Evolutionary conservation across 352 stramenopile genomes (phyloP), one percentile per base, ranked within the genome.

Genomic region (Hyaloperonospora arabidopsidis): DNA sequence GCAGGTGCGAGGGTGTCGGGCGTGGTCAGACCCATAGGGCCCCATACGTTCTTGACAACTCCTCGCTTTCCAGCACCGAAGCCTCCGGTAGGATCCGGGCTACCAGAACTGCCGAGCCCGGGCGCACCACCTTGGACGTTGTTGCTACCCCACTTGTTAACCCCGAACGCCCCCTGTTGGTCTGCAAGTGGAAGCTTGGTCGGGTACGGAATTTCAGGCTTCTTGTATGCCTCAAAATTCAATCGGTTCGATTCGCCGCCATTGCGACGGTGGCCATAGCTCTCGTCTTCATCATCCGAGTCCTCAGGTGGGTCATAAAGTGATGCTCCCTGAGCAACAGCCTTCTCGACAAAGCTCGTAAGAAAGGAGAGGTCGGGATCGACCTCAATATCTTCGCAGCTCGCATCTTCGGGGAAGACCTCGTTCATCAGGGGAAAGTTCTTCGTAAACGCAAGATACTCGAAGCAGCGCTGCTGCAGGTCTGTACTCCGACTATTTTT

Each of bases 391-490:
- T 97, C 91, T 51, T 96, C 87, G 47, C 86, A 96, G 63, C 84
- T 97, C 3, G 96, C 95, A 76, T 99, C 97, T 45, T 99, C 93
- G n/a, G 96, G 97, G 50, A 98, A 96, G 2, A 91, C 78, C 36
- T 90, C 89, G 3, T 70, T 74, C 72, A 99, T 91, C 2, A 98
- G 61, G 14, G 71, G 69, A 32, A 94, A 84, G 52, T 94, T 89
- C 54, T 95, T 97, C 35, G 96, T 86, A 32, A 99, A 78, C 5
- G 82, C 84, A 14, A 98, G 75, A 64, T 99, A 99, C 83, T 99
- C 96, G 52, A 98, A 93, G 72, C 96, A 98, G n/a, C 97, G 93
- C 72, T 98, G 95, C 70, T 99, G 96, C 23, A 99, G 72, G 63
- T 99, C 95, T 28, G 93, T 93, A 70, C 97, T 95, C 19, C 86